Evolutionary conservation across 148 eudicot species (phyloP).

Genomic region (Cornus kousa): DNA sequence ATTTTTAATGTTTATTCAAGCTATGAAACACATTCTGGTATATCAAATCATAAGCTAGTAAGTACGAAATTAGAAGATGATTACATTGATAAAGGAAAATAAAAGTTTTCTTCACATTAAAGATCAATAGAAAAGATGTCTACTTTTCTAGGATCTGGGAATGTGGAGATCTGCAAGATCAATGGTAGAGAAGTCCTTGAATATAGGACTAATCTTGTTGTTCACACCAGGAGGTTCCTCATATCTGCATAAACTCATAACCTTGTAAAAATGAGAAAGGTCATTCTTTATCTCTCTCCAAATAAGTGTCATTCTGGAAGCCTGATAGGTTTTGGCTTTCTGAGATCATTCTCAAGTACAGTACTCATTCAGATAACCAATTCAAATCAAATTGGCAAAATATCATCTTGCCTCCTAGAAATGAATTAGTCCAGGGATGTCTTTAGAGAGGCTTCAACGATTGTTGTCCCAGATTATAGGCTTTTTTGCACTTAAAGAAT

Average conservation of each 20-base stretch:
- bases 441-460: background rate
- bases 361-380: background rate
- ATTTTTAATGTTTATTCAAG: slow-evolving; percentile 1
- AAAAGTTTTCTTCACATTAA: no score
- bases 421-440: background rate
- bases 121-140: background rate
- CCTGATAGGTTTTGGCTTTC: background rate
- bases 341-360: background rate
- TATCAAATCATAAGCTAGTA: no score
- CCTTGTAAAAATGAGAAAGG: background rate
- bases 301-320: background rate
- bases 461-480: background rate
- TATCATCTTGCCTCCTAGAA: background rate
- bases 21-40: background rate
- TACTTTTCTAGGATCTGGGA: background rate
- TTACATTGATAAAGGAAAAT: no score
- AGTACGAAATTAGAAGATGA: no score
- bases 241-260: no score
- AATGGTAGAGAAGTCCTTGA: background rate
- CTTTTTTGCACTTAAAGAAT: background rate
- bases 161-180: background rate
- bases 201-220: background rate
- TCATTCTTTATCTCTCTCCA: background rate
- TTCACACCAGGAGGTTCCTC: background rate
- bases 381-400: background rate